A percentile compares a stretch with the other conserved stretches of the same genome.
Evolutionary conservation across 805 yeast species (phyloP).

Genomic region (Diddensiella caesifluorescens): DNA sequence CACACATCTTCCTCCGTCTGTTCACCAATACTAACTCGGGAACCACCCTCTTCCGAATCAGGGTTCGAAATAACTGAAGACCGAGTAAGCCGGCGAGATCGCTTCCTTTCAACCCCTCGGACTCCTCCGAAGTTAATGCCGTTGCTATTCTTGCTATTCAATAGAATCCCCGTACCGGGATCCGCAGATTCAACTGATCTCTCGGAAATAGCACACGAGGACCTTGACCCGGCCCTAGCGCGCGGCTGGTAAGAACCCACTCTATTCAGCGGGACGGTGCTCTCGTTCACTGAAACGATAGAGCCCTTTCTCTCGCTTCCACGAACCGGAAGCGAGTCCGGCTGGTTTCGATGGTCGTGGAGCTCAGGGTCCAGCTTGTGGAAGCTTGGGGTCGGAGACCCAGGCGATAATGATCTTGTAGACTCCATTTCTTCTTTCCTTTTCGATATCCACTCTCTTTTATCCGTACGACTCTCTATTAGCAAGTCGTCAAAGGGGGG

Average conservation of each 20-base stretch:
- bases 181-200: constrained; percentile 15
- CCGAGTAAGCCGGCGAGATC: constrained; percentile 21
- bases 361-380: constrained; percentile 18
- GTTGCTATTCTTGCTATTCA: constrained; percentile 11
- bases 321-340: constrained; percentile 38
- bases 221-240: constrained; percentile 9
- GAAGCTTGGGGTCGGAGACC: background rate
- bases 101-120: constrained; percentile 9
- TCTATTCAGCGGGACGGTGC: constrained; percentile 2
- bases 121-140: constrained; percentile 1
- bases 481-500: background rate
- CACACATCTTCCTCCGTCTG: constrained; percentile 97
- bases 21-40: constrained; percentile 48
- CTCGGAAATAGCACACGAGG: constrained; percentile 22
- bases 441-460: too few species aligned
- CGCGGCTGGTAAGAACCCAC: background rate
- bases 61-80: constrained; percentile 46
- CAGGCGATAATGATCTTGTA: background rate
- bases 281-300: constrained; percentile 3
- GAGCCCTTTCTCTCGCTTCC: constrained; percentile 21
- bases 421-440: background rate
- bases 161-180: constrained; percentile 19
- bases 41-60: constrained; percentile 28
- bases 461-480: too few species aligned
- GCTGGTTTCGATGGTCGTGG: constrained; percentile 47